Conservation (phyloP, 2,329 filamentous ascomycete species). For the Amesomyces nigricolor region DNA sequence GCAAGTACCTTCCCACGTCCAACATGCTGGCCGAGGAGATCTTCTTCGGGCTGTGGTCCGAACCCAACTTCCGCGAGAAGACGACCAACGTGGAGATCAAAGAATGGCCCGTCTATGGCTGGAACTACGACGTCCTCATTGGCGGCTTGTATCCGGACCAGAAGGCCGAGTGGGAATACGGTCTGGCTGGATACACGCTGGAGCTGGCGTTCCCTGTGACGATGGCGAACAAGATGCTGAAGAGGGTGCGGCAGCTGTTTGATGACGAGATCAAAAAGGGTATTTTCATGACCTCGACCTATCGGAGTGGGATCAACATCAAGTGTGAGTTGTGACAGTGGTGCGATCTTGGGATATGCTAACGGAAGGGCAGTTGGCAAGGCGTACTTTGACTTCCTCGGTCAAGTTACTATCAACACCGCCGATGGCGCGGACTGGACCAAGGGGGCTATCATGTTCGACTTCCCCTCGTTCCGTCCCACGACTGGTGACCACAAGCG, state of each 20-base stretch:
- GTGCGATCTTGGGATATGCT: neutral
- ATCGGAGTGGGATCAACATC: constrained; percentile 45
- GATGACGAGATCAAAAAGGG: constrained; percentile 41
- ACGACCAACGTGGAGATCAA: constrained; percentile 38
- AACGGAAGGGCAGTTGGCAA: constrained; percentile 33
- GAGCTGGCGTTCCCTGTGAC: constrained; percentile 49
- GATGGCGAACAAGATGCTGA: constrained; percentile 44
- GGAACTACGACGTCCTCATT: constrained; percentile 50
- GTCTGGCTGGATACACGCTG: constrained; percentile 43
- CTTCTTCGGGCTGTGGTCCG: constrained; percentile 45
- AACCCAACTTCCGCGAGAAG: constrained; percentile 49
- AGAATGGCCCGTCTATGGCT: constrained; percentile 47
- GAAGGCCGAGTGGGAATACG: constrained; percentile 46
- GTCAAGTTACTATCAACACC: constrained; percentile 45
- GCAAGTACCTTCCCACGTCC: constrained; percentile 42
- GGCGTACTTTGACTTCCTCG: constrained; percentile 44
- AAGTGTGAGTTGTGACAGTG: constrained; percentile 17
- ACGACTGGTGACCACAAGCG: constrained; percentile 40
- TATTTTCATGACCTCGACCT: constrained; percentile 45
- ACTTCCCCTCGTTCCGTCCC: constrained; percentile 46
- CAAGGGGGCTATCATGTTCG: constrained; percentile 49
- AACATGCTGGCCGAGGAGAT: constrained; percentile 46
- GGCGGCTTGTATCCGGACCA: constrained; percentile 46
- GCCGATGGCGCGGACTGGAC: constrained; percentile 44
- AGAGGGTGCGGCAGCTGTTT: constrained; percentile 43